Evolutionary conservation across 2,329 filamentous ascomycete genomes (phyloP), one percentile per base, ranked within the genome.

Genomic region (Fusarium staphyleae): DNA sequence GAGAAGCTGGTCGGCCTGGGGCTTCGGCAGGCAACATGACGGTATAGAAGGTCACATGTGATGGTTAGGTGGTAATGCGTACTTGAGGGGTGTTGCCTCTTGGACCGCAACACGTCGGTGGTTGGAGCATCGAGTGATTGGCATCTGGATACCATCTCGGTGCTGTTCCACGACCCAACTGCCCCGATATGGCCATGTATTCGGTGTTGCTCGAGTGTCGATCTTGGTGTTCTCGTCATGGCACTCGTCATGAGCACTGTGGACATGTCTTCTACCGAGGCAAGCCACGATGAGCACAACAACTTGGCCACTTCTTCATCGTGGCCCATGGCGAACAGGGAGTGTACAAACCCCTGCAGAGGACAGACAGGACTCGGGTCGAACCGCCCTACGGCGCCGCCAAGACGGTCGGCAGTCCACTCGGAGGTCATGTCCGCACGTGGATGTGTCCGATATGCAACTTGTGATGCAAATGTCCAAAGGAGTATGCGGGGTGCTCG

Each of bases 401-500:
- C 48, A 51, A 53, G 41, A 40, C 56, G 44, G 44, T 44, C 50
- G 53, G 57, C 37, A 63, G 47, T 56, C 52, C 36, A 45, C 48
- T 41, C 36, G 48, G 49, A 49, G 35, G 44, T 51, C 3, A 48
- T 53, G 35, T 24, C 61, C 55, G 48, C 53, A 50, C 52, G 41
- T 57, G 47, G 42, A 44, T 43, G 26, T 40, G 35, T 30, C 32
- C 35, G 24, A 35, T 41, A 34, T 32, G 33, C 19, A 18, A 35
- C 39, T 10, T 33, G 45, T 42, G 35, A 52, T 39, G 37, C 32
- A 46, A 51, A 26, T 30, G n/a, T 50, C 57, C 7, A 44, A 40
- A 51, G 33, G 46, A 52, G 52, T 30, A 58, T 65, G 63, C 63
- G 57, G 57, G 60, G 63, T 55, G 55, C 39, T 48, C 14, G 30